phyloP scores from a whole-genome alignment of 192 early-diverging fungal species.

The Blastocladiella britannica region DNA sequence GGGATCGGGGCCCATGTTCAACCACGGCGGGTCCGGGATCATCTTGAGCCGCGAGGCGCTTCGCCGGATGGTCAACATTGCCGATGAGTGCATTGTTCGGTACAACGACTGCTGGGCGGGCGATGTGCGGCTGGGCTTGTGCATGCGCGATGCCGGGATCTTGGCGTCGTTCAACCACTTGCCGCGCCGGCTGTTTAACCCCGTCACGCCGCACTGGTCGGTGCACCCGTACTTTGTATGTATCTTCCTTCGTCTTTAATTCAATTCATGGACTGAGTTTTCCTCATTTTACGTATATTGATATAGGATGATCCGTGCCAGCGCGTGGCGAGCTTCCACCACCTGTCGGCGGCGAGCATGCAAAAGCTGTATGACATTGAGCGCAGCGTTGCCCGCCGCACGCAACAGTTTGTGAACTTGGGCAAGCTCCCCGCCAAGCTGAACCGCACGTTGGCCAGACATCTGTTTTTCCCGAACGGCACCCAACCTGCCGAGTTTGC shows the following conservation, averaged over 20 bases:
- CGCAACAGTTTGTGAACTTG: no score
- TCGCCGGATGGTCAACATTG: slow-evolving; percentile 10
- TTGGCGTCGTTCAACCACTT: slow-evolving; percentile 3
- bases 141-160: slow-evolving; percentile 27
- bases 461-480: no score
- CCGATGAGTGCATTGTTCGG: slow-evolving; percentile 19
- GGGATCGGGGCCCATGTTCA: slow-evolving; percentile 22
- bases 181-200: not conserved
- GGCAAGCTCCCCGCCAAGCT: no score
- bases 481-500: not conserved
- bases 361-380: slow-evolving; percentile 14
- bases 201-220: slow-evolving; percentile 1
- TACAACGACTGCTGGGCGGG: slow-evolving; percentile 35
- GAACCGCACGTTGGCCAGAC: no score
- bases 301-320: slow-evolving; percentile 23
- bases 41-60: slow-evolving; percentile 25
- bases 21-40: slow-evolving; percentile 36
- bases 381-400: no score
- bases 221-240: slow-evolving; percentile 1
- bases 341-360: slow-evolving; percentile 18
- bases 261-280: no score
- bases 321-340: slow-evolving; percentile 26
- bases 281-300: no score
- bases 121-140: slow-evolving; percentile 29
- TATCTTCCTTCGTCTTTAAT: no score